Conservation (phyloP, 495 filamentous ascomycete genomes). For the Hypoxylon rickii region DNA sequence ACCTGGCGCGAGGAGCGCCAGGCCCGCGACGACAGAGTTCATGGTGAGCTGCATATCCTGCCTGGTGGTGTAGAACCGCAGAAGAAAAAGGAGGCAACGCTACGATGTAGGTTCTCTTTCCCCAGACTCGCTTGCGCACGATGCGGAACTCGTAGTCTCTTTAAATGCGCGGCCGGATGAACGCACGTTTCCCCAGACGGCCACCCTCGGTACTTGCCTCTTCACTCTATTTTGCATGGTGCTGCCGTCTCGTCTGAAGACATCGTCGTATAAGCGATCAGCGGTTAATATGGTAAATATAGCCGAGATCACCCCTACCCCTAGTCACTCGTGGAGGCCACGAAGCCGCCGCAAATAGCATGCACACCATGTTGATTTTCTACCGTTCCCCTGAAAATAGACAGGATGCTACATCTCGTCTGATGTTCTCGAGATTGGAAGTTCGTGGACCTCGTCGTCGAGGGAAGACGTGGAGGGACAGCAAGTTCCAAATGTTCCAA, state of each 20-base stretch:
- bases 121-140: conserved; percentile 3
- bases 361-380: background rate
- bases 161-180: conserved; percentile 20
- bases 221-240: conserved; percentile 10
- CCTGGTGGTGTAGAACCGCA: conserved; percentile 8
- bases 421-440: conserved; percentile 5
- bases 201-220: background rate
- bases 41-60: conserved; percentile 37
- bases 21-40: conserved; percentile 41
- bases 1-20: conserved; percentile 50
- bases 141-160: conserved; percentile 16
- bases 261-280: conserved; percentile 13
- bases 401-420: conserved; percentile 7
- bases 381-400: background rate
- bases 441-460: conserved; percentile 4
- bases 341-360: conserved; percentile 9
- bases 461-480: background rate
- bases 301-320: conserved; percentile 25
- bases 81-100: background rate
- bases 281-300: conserved; percentile 34
- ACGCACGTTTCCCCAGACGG: conserved; percentile 4
- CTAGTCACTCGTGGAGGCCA: conserved; percentile 8
- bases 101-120: background rate
- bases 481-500: background rate
- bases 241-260: conserved; percentile 3